A percentile compares a stretch with the other conserved stretches of the same genome.
phyloP scores from a whole-genome alignment of 2,329 filamentous ascomycete species.

The Geosmithia morbida region DNA sequence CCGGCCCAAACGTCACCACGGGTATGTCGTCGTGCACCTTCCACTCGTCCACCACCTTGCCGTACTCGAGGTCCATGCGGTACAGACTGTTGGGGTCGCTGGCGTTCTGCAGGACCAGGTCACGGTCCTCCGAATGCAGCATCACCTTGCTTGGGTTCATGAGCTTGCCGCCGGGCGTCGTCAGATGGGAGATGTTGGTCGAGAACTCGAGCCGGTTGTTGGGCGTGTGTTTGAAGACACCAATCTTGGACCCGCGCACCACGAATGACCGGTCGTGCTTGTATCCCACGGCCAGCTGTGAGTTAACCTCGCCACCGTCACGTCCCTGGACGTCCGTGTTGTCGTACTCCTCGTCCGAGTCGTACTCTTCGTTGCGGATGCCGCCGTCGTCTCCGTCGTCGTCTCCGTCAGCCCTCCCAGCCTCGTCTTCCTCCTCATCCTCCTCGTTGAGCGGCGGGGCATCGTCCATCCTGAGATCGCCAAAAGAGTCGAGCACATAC shows the following conservation, averaged over 20 bases:
- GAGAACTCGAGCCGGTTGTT: slow-evolving; percentile 92
- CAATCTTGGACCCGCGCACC: slow-evolving; percentile 93
- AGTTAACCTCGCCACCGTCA: slow-evolving; percentile 69
- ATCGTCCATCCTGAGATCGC: slow-evolving; percentile 87
- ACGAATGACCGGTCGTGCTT: slow-evolving; percentile 97
- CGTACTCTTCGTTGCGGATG: slow-evolving; percentile 55
- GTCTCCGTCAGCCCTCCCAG: slow-evolving; percentile 46
- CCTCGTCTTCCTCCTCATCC: slow-evolving; percentile 37
- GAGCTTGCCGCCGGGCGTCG: slow-evolving; percentile 71
- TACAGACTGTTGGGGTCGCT: slow-evolving; percentile 81
- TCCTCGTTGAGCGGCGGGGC: slow-evolving; percentile 31
- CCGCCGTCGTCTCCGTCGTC: slow-evolving; percentile 48
- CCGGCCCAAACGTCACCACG: slow-evolving; percentile 80
- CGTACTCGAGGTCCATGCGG: slow-evolving; percentile 95
- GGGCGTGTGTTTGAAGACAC: slow-evolving; percentile 91
- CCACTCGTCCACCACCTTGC: slow-evolving; percentile 98
- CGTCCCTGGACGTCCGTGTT: slow-evolving; percentile 48
- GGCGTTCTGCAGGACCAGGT: slow-evolving; percentile 77
- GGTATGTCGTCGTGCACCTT: slow-evolving; percentile 94
- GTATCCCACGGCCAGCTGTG: slow-evolving; percentile 87
- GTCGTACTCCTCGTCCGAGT: slow-evolving; percentile 59
- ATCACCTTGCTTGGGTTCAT: slow-evolving; percentile 96
- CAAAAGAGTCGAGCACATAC: slow-evolving; percentile 90
- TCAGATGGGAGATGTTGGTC: slow-evolving; percentile 92
- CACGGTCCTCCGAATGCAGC: slow-evolving; percentile 80